Evolutionary conservation across 1,284 basidiomycete species (phyloP).

Genomic region (Microbotryum silenes-acaulis): DNA sequence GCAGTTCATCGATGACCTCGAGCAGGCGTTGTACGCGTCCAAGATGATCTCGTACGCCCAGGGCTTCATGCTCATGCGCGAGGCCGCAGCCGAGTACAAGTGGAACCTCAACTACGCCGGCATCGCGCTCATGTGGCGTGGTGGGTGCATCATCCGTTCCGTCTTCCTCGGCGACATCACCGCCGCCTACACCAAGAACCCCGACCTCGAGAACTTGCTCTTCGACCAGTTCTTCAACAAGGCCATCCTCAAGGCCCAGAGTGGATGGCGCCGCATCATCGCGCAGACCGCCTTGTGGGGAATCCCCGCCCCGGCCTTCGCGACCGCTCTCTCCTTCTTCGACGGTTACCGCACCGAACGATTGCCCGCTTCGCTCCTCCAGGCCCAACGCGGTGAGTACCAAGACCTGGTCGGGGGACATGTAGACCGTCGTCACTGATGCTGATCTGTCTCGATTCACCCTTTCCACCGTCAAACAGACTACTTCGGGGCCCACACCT

Average conservation of each 20-base stretch:
- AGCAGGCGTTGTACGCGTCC: slow-evolving; percentile 97
- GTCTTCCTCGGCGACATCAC: slow-evolving; percentile 95
- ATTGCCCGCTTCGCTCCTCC: slow-evolving; percentile 81
- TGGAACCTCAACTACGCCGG: slow-evolving; percentile 92
- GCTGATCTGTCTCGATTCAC: slow-evolving; percentile 2
- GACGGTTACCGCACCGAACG: slow-evolving; percentile 87
- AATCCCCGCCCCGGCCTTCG: slow-evolving; percentile 91
- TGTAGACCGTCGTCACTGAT: background rate
- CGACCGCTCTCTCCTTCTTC: slow-evolving; percentile 93
- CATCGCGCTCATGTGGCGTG: slow-evolving; percentile 99
- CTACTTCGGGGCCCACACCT: slow-evolving; percentile 90
- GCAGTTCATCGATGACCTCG: slow-evolving; percentile 97
- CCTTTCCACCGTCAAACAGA: slow-evolving; percentile 47
- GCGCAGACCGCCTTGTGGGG: slow-evolving; percentile 97
- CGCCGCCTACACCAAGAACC: slow-evolving; percentile 79
- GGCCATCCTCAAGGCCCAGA: slow-evolving; percentile 81
- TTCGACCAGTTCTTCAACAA: slow-evolving; percentile 99
- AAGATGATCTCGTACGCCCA: slow-evolving; percentile 99
- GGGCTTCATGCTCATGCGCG: slow-evolving; percentile 99
- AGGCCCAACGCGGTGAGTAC: slow-evolving; percentile 66
- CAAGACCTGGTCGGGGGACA: slow-evolving; percentile 33
- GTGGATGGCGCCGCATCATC: slow-evolving; percentile 94
- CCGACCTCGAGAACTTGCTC: slow-evolving; percentile 81
- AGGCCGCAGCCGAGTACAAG: slow-evolving; percentile 87
- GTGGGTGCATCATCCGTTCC: slow-evolving; percentile 88